These are phyloP conservation scores for Asterochloris erici DNA, from an alignment of 139 green algal species.

Conservation along the genomic window DNA sequence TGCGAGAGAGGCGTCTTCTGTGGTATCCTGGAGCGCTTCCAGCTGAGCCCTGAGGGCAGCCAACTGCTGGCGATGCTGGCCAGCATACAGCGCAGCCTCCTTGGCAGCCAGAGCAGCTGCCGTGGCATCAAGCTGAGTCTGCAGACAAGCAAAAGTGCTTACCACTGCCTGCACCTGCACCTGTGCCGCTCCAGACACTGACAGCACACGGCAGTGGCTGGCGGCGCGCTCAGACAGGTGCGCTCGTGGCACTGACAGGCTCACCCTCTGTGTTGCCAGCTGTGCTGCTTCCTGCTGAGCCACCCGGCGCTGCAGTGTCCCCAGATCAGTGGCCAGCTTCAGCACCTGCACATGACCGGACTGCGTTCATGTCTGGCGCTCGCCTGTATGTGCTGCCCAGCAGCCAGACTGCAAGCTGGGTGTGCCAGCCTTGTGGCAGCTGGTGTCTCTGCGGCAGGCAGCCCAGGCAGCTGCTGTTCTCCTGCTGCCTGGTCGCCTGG, in stretches of 20 bases:
- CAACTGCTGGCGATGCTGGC: constrained; percentile 21
- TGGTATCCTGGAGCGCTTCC: constrained; percentile 16
- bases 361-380: background rate
- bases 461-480: background rate
- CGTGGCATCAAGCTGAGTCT: constrained; percentile 28
- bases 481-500: background rate
- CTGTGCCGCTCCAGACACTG: background rate
- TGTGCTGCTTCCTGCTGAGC: constrained; percentile 23
- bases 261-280: background rate
- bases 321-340: constrained; percentile 39
- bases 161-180: background rate
- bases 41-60: constrained; percentile 26
- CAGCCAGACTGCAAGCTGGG: background rate
- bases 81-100: constrained; percentile 22
- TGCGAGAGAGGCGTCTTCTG: background rate
- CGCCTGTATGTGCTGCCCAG: background rate
- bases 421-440: background rate
- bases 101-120: constrained; percentile 20
- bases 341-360: constrained; percentile 17
- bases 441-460: background rate
- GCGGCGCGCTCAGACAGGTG: background rate
- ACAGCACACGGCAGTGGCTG: background rate
- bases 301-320: constrained; percentile 35
- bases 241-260: background rate
- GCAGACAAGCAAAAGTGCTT: background rate